Evolutionary conservation across 2,329 filamentous ascomycete species (phyloP).

Genomic region (Ophiosphaerella herpotricha): DNA sequence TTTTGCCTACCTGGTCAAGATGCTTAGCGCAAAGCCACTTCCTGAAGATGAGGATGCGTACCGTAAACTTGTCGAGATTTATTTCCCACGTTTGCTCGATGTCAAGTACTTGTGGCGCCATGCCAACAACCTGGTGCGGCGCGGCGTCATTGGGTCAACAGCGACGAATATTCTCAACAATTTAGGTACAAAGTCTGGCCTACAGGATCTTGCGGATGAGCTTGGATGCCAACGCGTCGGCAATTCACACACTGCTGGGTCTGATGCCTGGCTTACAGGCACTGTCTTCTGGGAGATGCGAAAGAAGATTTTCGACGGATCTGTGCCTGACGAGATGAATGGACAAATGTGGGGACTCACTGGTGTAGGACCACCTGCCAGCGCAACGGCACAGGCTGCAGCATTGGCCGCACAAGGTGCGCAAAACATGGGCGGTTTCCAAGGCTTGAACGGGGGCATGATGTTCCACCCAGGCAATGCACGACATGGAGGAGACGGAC

Average conservation of each 20-base stretch:
- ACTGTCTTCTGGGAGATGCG: slow-evolving; percentile 94
- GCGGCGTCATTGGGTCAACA: slow-evolving; percentile 44
- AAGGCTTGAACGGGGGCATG: slow-evolving; percentile 43
- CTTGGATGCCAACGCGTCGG: slow-evolving; percentile 89
- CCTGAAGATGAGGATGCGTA: slow-evolving; percentile 91
- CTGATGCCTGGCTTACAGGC: slow-evolving; percentile 90
- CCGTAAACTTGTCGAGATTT: slow-evolving; percentile 83
- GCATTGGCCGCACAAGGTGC: slow-evolving; percentile 50
- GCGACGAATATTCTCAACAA: slow-evolving; percentile 78
- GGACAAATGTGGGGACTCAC: slow-evolving; percentile 95
- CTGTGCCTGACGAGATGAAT: slow-evolving; percentile 77
- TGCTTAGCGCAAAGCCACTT: slow-evolving; percentile 80
- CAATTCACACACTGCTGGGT: slow-evolving; percentile 87
- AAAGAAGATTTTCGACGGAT: slow-evolving; percentile 82
- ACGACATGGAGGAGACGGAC: slow-evolving; percentile 54
- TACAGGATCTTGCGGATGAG: slow-evolving; percentile 92
- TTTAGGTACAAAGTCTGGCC: slow-evolving; percentile 85
- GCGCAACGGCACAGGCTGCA: slow-evolving; percentile 59
- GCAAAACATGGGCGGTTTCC: slow-evolving; percentile 35
- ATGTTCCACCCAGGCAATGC: slow-evolving; percentile 48
- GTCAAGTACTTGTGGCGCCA: slow-evolving; percentile 98
- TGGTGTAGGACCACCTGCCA: slow-evolving; percentile 57
- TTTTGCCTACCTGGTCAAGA: slow-evolving; percentile 95
- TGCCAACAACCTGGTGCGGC: slow-evolving; percentile 68
- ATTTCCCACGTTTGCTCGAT: slow-evolving; percentile 92